Percentiles rank a stretch among this genome's conserved stretches.
These are phyloP conservation scores for Parathielavia hyrcaniae DNA, from an alignment of 495 filamentous ascomycete species.

Conservation along the genomic window DNA sequence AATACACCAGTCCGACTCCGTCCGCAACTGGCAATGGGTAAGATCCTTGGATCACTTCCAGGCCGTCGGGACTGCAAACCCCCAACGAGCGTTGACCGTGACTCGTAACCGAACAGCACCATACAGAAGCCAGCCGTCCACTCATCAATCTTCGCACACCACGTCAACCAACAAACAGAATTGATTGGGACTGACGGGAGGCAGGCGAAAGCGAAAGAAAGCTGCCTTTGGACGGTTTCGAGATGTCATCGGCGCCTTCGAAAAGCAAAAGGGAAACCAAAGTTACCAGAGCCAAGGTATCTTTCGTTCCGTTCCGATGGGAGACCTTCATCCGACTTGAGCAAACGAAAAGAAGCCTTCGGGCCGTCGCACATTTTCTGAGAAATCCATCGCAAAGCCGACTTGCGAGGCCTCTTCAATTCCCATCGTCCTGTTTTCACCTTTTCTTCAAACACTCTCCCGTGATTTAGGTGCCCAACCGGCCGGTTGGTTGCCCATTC, in stretches of 20 bases:
- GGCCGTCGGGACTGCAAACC: background rate
- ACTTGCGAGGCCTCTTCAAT: background rate
- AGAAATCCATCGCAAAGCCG: background rate
- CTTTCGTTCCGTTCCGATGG: background rate
- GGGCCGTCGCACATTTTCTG: background rate
- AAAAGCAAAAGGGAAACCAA: background rate
- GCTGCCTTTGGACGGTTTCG: background rate
- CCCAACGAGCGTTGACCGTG: background rate
- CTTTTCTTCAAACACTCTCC: background rate
- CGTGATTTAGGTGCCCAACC: slow-evolving; percentile 2
- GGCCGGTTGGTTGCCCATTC: background rate
- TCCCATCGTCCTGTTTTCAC: background rate
- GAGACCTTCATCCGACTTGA: background rate
- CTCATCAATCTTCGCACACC: background rate
- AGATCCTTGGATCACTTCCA: background rate
- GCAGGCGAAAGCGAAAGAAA: too few species aligned
- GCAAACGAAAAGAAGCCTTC: background rate
- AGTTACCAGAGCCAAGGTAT: too few species aligned
- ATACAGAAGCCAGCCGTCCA: too few species aligned
- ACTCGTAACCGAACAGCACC: background rate
- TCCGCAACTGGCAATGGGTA: slow-evolving; percentile 5
- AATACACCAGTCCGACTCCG: slow-evolving; percentile 17
- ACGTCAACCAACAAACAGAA: background rate
- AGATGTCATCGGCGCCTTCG: background rate
- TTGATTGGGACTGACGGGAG: background rate